Base-by-base conservation (phyloP, 2,329 filamentous ascomycete species). In the Diplodia corticola region DNA sequence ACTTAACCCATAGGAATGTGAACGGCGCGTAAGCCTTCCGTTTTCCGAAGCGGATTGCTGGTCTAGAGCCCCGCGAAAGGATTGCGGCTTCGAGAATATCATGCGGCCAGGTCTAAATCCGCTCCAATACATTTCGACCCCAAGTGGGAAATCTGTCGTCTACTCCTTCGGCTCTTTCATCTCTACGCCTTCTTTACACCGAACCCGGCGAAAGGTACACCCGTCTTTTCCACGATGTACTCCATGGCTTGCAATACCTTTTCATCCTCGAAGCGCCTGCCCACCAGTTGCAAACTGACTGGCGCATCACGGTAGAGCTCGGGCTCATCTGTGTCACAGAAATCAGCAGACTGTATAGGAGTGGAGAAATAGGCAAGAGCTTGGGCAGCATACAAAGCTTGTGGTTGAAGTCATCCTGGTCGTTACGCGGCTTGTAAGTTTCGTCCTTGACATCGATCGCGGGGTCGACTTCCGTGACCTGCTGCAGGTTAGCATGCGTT, bases 251-350 rank as follows among this genome's bases (percentile, higher is more conserved):
- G 74, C 7, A 81, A 69, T 10, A 85, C 71, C 73, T 86, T 85
- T 72, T 87, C 85, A 68, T 88, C 85, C 53, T 85, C 80, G 65
- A 82, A 81, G 54, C 81, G 76, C 66, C 84, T 75, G 0, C 82
- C 84, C 6, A 87, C 82, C 24, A 87, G 71, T 71, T 87, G 85
- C 66, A 87, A 70, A 13, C 78, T 79, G 4, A 87, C 78, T 0
- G 85, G 85, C 1, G 81, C 80, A 67, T 81, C 82, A 17, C 75
- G 70, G 68, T 83, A 86, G 44, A 76, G 80, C 55, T 81, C 79
- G 1, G 83, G 78, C 20, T 78, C 78, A 71, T 82, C 77, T 76
- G 33, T 33, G 13, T n/a, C 24, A 26, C 44, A 46, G 46, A 30
- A 28, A 33, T 63, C 30, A 66, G 66, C 37, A 20, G 15, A 17